Evolutionary conservation across 495 filamentous ascomycete species (phyloP).

Genomic region (Halenospora varia): DNA sequence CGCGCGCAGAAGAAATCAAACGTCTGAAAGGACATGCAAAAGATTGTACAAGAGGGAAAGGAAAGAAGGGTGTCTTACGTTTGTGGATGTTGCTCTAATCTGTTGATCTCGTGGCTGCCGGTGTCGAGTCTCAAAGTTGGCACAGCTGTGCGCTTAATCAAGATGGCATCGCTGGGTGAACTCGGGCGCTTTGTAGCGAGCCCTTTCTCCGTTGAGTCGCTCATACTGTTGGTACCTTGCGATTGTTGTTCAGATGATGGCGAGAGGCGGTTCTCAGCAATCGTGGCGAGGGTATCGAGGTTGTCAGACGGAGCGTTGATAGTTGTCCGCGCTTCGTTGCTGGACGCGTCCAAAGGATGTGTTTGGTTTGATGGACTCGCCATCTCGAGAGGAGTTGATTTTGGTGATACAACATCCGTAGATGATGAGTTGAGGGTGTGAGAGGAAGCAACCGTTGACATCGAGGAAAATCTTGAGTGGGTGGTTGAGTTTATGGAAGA

Average conservation of each 20-base stretch:
- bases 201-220: neutral
- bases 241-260: neutral
- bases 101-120: slow-evolving; percentile 8
- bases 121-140: slow-evolving; percentile 18
- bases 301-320: slow-evolving; percentile 18
- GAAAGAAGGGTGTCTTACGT: slow-evolving; percentile 7
- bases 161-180: slow-evolving; percentile 26
- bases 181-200: slow-evolving; percentile 7
- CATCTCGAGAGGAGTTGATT: neutral
- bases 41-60: neutral
- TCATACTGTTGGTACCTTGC: neutral
- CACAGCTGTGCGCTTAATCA: slow-evolving; percentile 19
- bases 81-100: neutral
- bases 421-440: slow-evolving; percentile 8
- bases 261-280: slow-evolving; percentile 13
- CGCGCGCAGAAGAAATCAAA: neutral
- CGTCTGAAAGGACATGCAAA: neutral
- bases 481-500: slow-evolving; percentile 22
- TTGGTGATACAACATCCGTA: neutral
- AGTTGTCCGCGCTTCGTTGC: slow-evolving; percentile 1
- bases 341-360: neutral
- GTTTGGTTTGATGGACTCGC: neutral
- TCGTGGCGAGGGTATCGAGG: slow-evolving; percentile 14
- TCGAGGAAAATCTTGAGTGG: slow-evolving; percentile 25
- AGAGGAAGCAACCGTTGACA: slow-evolving; percentile 21